Evolutionary conservation across 352 stramenopile species (phyloP), one percentile per base, ranked within the genome.

Genomic region (Phytophthora tentaculata): DNA sequence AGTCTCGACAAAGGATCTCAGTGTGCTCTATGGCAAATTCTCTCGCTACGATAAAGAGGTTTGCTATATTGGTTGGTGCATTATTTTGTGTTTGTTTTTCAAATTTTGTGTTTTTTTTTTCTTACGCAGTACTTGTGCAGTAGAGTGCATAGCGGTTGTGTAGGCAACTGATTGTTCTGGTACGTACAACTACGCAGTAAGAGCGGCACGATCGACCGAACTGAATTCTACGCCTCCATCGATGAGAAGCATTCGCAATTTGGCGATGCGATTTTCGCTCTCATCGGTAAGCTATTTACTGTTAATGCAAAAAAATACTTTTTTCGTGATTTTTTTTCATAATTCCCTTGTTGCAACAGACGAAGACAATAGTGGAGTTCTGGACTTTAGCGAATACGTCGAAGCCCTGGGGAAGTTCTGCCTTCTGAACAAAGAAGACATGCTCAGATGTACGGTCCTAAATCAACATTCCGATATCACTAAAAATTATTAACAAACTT

Each of bases 361-460:
- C 35, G 79, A 90, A 58, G 84, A 92, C 61, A 88, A 84, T 56
- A 92, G 84, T 41, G 84, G 84, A 32, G 76, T 87, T 16, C 50
- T 92, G 22, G 84, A 90, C 52, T 92, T 92, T 39, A 90, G 80
- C 50, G 84, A 92, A 43, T 92, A 92, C 60, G 80, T 92, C 32
- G 84, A 92, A 54, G 84, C 84, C 1, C 68, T 92, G 13, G 84
- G 84, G n/a, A 89, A 88, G 28, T 92, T 92, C 53, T 92, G 84
- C 58, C 67, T 90, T 24, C 67, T 92, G 14, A 89, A 77, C 61
- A 90, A 89, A 49, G 81, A 92, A 37, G 84, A 92, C 24, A 83
- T 90, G 39, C 75, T 92, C 56, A 92, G 89, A 67, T 88, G 83
- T 90, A 71, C 48, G 71, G 61, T 14, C 9, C 24, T 35, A 0